Base-by-base conservation (phyloP, 768 basidiomycete species). In the Boletus speciosus region DNA sequence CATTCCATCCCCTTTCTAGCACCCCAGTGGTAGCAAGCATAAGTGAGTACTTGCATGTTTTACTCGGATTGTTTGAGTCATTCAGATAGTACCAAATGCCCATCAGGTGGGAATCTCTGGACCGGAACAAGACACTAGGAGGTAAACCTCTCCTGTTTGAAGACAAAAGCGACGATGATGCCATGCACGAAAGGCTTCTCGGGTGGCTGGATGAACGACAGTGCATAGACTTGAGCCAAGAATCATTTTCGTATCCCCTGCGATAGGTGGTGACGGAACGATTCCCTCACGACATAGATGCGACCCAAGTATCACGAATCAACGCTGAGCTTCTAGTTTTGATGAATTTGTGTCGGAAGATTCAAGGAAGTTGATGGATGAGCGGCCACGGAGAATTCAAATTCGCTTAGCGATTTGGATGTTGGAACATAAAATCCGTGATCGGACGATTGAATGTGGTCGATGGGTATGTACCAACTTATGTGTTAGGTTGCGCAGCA, bases 81-180 rank as follows among this genome's bases (percentile, higher is more conserved):
- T 7, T 27, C 27, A 27, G 27, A 27, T 19, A 19, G 3, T 29
- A 29, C 29, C 29, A 29, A 29, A 29, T 29, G 29, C 29, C 29
- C 29, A 8, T 8, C 8, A 8, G 8, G 6, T 8, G 29, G 29
- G 29, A 63, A 75, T 54, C 66, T 79, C 14, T 81, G 78, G 79
- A 74, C 70, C n/a, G 77, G 78, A 14, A 72, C 16, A 74, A 78
- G 60, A 34, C 48, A 5, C 69, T 66, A 16, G 66, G 72, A 29
- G 29, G 7, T 67, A 46, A 47, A 50, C 25, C 25, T 52, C 10
- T 38, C n/a, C 6, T 6, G 7, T 27, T 7, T 11, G 27, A 31
- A 36, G 19, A 34, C 6, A 12, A 15, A 40, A 23, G 15, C 19
- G 15, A 35, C n/a, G 37, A 14, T 41, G 9, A 47, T 31, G 23